A percentile compares a stretch with the other conserved stretches of the same genome.
phyloP scores from a whole-genome alignment of 306 rosid genomes.

The Lathyrus aphaca region DNA sequence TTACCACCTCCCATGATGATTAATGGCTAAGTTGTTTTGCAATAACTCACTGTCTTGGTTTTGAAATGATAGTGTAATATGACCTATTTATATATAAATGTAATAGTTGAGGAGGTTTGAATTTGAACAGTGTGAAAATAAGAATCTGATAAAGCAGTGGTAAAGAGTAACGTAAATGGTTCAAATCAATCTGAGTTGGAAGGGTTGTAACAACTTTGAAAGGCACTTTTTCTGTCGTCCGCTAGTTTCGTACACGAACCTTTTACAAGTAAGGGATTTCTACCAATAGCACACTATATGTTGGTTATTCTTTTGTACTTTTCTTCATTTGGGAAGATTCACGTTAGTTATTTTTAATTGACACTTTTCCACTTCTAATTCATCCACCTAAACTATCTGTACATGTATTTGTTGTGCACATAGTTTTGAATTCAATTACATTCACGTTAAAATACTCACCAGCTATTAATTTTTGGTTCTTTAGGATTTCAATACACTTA shows the following conservation, averaged over 20 bases:
- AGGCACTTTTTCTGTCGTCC: constrained; percentile 41
- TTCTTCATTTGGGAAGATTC: constrained; percentile 33
- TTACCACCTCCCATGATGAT: constrained; percentile 51
- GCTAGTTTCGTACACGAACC: constrained; percentile 41
- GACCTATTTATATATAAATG: neutral
- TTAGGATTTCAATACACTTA: too few relatives aligned
- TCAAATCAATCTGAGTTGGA: constrained; percentile 24
- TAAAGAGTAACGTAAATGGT: constrained; percentile 31
- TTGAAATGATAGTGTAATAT: neutral
- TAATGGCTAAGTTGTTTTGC: neutral
- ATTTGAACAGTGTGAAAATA: neutral
- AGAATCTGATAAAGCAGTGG: constrained; percentile 37
- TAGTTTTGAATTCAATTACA: neutral
- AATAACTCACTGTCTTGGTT: constrained; percentile 2
- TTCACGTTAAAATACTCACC: neutral
- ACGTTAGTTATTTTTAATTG: constrained; percentile 7
- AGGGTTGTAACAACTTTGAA: constrained; percentile 28
- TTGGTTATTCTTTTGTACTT: constrained; percentile 41
- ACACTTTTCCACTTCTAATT: constrained; percentile 23
- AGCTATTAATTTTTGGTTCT: too few relatives aligned
- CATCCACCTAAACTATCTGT: neutral
- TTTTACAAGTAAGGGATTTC: constrained; percentile 14
- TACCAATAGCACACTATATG: constrained; percentile 29
- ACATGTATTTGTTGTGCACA: neutral
- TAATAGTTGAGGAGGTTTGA: too few relatives aligned